Evolutionary conservation across 495 filamentous ascomycete genomes (phyloP).

Genomic region (Oidiodendron maius): DNA sequence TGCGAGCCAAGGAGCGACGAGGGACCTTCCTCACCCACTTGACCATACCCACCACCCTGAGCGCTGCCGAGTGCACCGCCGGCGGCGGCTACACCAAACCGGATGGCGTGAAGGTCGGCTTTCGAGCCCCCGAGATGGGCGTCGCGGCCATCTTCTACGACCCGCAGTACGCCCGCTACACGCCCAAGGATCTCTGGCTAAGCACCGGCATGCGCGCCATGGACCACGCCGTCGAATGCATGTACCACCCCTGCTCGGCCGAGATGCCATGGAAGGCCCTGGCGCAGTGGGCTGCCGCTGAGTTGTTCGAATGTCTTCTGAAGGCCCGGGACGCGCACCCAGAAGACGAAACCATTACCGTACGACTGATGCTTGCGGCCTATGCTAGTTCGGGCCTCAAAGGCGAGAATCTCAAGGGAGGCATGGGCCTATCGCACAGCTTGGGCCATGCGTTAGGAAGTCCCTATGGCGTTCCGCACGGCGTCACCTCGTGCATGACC

Average conservation of each 20-base stretch:
- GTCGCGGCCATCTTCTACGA: conserved; percentile 39
- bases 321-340: conserved; percentile 34
- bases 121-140: conserved; percentile 29
- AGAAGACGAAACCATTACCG: conserved; percentile 35
- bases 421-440: conserved; percentile 36
- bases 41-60: conserved; percentile 43
- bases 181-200: conserved; percentile 34
- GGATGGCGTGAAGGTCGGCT: conserved; percentile 34
- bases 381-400: conserved; percentile 34
- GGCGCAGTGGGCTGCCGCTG: conserved; percentile 27
- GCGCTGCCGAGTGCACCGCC: conserved; percentile 40
- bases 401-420: conserved; percentile 22
- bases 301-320: conserved; percentile 33
- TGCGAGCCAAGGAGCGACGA: conserved; percentile 32
- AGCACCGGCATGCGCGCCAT: conserved; percentile 38
- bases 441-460: conserved; percentile 42
- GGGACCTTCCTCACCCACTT: conserved; percentile 38
- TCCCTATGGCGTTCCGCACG: conserved; percentile 44
- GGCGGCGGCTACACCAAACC: conserved; percentile 34
- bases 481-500: conserved; percentile 39
- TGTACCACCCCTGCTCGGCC: conserved; percentile 39
- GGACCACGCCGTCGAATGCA: conserved; percentile 42
- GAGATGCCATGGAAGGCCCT: conserved; percentile 36
- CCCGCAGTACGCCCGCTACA: conserved; percentile 32
- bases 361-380: conserved; percentile 36